Base-by-base conservation (phyloP, 306 rosid genomes). In the Dryas octopetala region DNA sequence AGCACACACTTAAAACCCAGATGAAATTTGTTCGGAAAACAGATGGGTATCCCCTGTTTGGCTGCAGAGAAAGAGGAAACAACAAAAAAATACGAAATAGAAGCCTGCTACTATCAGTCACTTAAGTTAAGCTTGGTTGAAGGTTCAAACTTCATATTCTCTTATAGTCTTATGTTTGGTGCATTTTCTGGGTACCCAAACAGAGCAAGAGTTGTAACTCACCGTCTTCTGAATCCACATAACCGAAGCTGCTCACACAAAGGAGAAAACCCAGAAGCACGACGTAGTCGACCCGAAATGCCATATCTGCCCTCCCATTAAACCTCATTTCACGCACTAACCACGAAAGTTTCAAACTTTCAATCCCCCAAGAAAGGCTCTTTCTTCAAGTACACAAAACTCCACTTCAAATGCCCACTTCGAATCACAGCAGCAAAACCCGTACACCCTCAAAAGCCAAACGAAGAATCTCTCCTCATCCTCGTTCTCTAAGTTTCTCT, bases 171-270 rank as follows among this genome's bases (percentile, higher is more conserved):
- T 26, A 32, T 32, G 38, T 41, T 66, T 74, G 59, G n/a, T 45
- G 15, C 60, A 73, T 14, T 52, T 68, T 70, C 48, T 67, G 40
- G 40, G 49, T 52, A 57, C 50, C 60, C 74, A 66, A 76, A 68
- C 46, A 66, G 32, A 57, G 40, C 11, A 71, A 44, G n/a, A 63
- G 51, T 66, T 52, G 74, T 9, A 6, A 76, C 98, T 90, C 85
- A 96, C 99, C 98, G 63, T 92, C 97, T 43, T 83, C 91, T 8
- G 99, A 90, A 51, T 81, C 85, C 78, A 78, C 97, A 5, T 81
- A 73, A 55, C 70, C 82, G 62, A 85, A 74, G 87, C 78, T 86
- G 87, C 78, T 86, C 73, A 76, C 62, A 76, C 70, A 84, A 55
- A 80, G 49, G 62, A 86, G 76, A 51, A 92, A 70, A 71, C 79